A percentile compares a stretch with the other conserved stretches of the same genome.
Evolutionary conservation across 2,329 filamentous ascomycete species (phyloP).

Genomic region (Aspergillus versicolor): DNA sequence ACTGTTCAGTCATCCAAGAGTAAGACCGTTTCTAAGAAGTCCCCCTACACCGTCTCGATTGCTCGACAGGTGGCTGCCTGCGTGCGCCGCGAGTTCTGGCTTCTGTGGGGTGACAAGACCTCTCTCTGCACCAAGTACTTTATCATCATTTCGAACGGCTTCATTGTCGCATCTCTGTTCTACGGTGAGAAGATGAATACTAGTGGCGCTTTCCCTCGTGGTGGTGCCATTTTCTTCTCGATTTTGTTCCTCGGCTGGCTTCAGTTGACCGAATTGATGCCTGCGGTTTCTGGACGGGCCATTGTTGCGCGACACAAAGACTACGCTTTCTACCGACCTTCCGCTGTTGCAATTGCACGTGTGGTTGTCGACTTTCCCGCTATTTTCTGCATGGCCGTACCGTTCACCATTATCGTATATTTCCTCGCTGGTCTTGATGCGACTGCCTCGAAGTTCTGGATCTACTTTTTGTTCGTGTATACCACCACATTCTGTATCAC

Average conservation of each 20-base stretch:
- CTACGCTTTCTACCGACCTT: constrained; percentile 70
- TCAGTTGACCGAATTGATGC: constrained; percentile 75
- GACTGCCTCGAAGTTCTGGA: constrained; percentile 63
- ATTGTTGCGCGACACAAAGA: constrained; percentile 68
- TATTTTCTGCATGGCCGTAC: constrained; percentile 56
- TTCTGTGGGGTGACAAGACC: constrained; percentile 71
- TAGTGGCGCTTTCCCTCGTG: constrained; percentile 61
- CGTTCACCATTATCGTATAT: constrained; percentile 65
- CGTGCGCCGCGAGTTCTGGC: constrained; percentile 73
- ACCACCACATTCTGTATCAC: constrained; percentile 63
- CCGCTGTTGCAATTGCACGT: constrained; percentile 62
- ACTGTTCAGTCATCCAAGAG: constrained; percentile 65
- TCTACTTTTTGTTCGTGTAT: constrained; percentile 65
- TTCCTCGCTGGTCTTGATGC: constrained; percentile 63
- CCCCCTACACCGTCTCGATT: constrained; percentile 75
- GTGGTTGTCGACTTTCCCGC: constrained; percentile 64
- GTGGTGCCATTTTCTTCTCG: constrained; percentile 65
- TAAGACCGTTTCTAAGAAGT: constrained; percentile 65
- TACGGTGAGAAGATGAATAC: constrained; percentile 64
- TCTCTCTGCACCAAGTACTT: constrained; percentile 77
- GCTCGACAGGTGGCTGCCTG: constrained; percentile 61
- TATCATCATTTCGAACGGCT: constrained; percentile 70
- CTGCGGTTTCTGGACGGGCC: constrained; percentile 68
- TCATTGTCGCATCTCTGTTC: constrained; percentile 79
- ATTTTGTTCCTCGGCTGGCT: constrained; percentile 69